Evolutionary conservation across 805 yeast genomes (phyloP).

Genomic region (Dipodascus geniculatus): DNA sequence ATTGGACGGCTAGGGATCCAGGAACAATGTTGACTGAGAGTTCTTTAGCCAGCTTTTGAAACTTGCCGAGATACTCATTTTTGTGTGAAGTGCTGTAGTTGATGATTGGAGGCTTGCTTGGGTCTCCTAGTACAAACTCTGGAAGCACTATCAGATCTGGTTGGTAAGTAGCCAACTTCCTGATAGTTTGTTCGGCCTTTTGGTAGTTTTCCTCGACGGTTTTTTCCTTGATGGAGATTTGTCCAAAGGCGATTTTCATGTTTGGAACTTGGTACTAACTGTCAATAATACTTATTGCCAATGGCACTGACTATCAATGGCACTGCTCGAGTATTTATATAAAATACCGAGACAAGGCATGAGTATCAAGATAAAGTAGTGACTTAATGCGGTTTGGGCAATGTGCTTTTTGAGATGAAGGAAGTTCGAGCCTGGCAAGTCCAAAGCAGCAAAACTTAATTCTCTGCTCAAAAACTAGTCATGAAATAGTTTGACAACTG

Average conservation of each 20-base stretch:
- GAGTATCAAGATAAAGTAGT: too few relatives aligned
- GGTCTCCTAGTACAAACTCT: slow-evolving; percentile 1
- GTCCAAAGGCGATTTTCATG: not conserved
- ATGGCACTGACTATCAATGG: not conserved
- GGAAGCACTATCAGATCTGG: slow-evolving; percentile 6
- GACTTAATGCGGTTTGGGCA: too few relatives aligned
- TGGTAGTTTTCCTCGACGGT: slow-evolving; percentile 2
- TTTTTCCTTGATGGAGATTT: not conserved
- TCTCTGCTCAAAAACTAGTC: too few relatives aligned
- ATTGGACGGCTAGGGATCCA: slow-evolving; percentile 4
- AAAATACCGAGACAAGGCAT: too few relatives aligned
- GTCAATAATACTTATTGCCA: not conserved
- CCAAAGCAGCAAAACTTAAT: too few relatives aligned
- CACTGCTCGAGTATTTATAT: not conserved
- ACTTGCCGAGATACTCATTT: not conserved
- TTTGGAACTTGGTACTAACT: too few relatives aligned
- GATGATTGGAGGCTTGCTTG: not conserved
- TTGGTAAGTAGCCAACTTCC: slow-evolving; percentile 3
- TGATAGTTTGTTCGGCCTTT: slow-evolving; percentile 5
- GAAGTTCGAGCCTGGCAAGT: too few relatives aligned
- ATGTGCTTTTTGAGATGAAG: too few relatives aligned
- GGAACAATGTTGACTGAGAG: slow-evolving; percentile 5
- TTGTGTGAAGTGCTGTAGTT: not conserved
- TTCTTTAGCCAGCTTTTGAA: slow-evolving; percentile 5
- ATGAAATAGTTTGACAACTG: too few relatives aligned